Evolutionary conservation across 2,329 filamentous ascomycete species (phyloP).

Genomic region (Torrubiella hemipterigena): DNA sequence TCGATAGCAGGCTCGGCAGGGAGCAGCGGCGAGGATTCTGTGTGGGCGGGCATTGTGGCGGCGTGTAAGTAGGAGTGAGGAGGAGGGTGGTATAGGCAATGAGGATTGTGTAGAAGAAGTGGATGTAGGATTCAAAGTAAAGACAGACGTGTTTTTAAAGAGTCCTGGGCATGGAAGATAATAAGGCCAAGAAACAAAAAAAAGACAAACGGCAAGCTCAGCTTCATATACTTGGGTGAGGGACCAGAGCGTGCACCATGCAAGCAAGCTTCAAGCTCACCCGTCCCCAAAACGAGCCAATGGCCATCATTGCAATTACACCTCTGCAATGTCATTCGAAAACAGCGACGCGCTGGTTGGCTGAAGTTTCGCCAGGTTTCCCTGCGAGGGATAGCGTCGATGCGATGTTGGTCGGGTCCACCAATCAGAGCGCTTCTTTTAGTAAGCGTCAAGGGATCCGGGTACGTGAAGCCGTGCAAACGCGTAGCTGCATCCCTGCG

Average conservation of each 20-base stretch:
- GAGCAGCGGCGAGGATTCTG: constrained; percentile 21
- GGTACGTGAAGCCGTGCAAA: too few species aligned
- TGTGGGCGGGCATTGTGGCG: constrained; percentile 13
- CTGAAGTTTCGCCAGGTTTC: too few species aligned
- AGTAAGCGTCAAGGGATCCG: too few species aligned
- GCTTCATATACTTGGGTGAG: constrained; percentile 4
- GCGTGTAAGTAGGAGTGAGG: not conserved
- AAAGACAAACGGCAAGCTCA: not conserved
- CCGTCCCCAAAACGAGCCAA: too few species aligned
- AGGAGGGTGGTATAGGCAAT: constrained; percentile 1
- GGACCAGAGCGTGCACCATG: too few species aligned
- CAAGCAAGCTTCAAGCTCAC: too few species aligned
- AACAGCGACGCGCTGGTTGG: too few species aligned
- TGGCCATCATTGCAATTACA: too few species aligned
- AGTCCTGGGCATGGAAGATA: constrained; percentile 1
- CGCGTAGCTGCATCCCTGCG: too few species aligned
- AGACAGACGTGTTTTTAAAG: too few species aligned
- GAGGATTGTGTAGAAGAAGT: too few species aligned
- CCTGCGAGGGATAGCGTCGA: constrained; percentile 1
- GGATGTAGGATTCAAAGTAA: too few species aligned
- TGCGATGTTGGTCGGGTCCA: not conserved
- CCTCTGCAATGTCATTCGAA: not conserved
- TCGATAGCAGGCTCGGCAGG: constrained; percentile 18
- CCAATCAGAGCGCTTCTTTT: constrained; percentile 20
- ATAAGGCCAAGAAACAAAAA: not conserved